Conservation (phyloP, 208 protist genomes). For the Tritrichomonas musculus region DNA sequence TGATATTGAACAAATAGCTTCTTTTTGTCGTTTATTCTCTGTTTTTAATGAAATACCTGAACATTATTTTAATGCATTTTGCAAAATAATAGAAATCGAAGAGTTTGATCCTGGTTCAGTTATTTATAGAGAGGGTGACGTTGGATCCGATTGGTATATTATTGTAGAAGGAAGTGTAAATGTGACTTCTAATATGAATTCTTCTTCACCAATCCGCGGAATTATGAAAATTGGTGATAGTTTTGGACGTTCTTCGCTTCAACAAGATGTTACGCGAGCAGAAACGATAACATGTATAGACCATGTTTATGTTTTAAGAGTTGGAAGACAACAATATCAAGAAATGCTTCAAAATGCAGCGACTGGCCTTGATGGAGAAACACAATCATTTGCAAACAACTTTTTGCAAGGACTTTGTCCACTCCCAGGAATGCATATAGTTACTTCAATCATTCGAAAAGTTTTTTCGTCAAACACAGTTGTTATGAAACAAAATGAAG, state of each 20-base stretch:
- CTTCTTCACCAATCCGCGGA: neutral
- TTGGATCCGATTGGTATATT: slow-evolving; percentile 3
- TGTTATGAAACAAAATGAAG: neutral
- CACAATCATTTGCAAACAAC: neutral
- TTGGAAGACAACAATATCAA: neutral
- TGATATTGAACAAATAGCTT: neutral
- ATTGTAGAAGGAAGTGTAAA: neutral
- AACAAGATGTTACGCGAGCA: neutral
- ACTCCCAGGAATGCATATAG: neutral
- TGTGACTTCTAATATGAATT: neutral
- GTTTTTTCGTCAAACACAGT: neutral
- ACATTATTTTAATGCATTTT: neutral
- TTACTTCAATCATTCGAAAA: neutral
- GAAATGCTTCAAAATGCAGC: neutral
- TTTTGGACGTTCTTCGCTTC: neutral
- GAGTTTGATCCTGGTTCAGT: neutral
- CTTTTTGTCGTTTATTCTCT: neutral
- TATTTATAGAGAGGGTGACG: neutral
- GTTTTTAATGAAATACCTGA: slow-evolving; percentile 1
- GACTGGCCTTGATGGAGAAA: neutral
- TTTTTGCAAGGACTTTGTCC: neutral
- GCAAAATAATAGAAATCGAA: neutral
- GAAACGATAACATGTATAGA: neutral
- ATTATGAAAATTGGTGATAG: neutral
- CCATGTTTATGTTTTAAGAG: neutral